Percentiles rank a stretch among this genome's conserved stretches.
Evolutionary conservation across 805 yeast genomes (phyloP).

Genomic region (Yamadazyma scolyti): DNA sequence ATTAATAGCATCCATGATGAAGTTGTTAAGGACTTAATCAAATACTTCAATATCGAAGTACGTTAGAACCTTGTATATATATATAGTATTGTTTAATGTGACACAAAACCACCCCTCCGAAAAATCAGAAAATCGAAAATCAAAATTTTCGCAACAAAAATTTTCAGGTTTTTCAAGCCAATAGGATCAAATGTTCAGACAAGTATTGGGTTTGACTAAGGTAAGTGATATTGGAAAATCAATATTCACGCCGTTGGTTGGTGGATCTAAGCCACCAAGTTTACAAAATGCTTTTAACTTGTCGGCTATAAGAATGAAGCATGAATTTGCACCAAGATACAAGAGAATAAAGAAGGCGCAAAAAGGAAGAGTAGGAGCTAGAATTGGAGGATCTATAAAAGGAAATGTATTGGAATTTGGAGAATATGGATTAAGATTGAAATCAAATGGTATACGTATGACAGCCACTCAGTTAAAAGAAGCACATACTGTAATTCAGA

Average conservation of each 20-base stretch:
- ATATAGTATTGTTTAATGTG: neutral
- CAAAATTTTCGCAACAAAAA: no score
- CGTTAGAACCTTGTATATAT: constrained; percentile 18
- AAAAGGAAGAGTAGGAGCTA: constrained; percentile 91
- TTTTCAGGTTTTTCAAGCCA: no score
- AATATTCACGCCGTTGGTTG: no score
- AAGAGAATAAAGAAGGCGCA: constrained; percentile 69
- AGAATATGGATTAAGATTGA: constrained; percentile 78
- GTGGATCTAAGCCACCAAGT: no score
- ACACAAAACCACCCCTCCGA: no score
- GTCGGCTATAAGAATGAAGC: constrained; percentile 43
- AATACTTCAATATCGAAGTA: constrained; percentile 54
- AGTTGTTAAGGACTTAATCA: constrained; percentile 56
- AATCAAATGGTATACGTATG: constrained; percentile 82
- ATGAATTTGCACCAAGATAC: constrained; percentile 76
- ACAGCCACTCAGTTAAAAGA: constrained; percentile 86
- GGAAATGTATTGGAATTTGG: constrained; percentile 86
- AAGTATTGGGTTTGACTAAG: no score
- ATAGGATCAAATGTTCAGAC: no score
- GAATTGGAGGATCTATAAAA: constrained; percentile 90
- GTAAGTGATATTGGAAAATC: no score
- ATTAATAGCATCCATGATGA: constrained; percentile 67
- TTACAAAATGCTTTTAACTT: no score
- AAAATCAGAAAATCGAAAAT: no score
- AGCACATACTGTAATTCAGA: constrained; percentile 82